Base-by-base conservation (phyloP, 345 rosid genomes). In the Hirschfeldia incana region DNA sequence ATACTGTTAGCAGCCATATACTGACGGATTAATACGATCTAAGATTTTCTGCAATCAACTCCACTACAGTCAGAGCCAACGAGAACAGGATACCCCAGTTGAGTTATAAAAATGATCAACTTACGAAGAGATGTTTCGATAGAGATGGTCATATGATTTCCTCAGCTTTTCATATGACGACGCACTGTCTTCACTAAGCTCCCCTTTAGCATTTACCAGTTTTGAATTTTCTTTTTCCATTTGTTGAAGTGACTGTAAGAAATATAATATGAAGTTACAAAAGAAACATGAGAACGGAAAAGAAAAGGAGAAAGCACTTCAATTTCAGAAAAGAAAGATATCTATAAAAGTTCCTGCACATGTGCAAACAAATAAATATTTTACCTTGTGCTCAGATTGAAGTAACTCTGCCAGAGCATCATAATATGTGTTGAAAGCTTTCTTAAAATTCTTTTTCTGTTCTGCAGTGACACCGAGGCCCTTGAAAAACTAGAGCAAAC, bases 181-280 rank as follows among this genome's bases (percentile, higher is more conserved):
- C 64, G 82, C 88, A 86, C 86, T 96, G 83, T 96, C 98, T 78
- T 96, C 99, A 78, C 90, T 92, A 44, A 92, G 92, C 85, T 96
- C 99, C 79, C 99, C 99, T 85, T 93, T 95, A 68, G 94, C 97
- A 86, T 87, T 91, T 80, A 95, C 83, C 76, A 89, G 88, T 85
- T 90, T 93, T 39, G 97, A 88, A 86, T 93, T 90, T 76, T 96
- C 99, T 81, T 93, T 88, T 86, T 96, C 99, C 97, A 96, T 93
- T 78, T 93, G 99, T 73, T 89, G 89, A 79, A 96, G 98, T 21
- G 87, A 88, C 57, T 96, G 73, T 58, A 72, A 69, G 44, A 21
- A 62, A 53, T 55, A 62, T 29, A 27, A 34, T 37, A 73, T 5
- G 5, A 63, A 30, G 60, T 39, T 62, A 73, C 27, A 44, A 49